Evolutionary conservation across 2,329 filamentous ascomycete species (phyloP), one percentile per base, ranked within the genome.

Genomic region (Fusarium torreyae): DNA sequence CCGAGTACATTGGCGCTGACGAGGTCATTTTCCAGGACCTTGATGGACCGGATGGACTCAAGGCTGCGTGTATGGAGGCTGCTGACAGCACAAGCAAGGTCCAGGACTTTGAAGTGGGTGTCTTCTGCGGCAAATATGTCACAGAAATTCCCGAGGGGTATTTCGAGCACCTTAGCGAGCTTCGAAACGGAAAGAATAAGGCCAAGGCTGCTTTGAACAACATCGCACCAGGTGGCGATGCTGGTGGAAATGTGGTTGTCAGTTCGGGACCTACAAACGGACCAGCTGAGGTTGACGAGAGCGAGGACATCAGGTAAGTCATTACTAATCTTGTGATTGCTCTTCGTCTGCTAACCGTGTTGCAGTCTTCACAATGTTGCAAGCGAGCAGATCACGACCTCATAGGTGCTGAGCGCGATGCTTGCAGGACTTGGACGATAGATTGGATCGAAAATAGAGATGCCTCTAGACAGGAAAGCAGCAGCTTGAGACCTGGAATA

Each of bases 51-150:
- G 63, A 67, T 28, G 64, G 97, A 74, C 84, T 98, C n/a, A 91
- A 92, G 76, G 88, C 86, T 31, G 89, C 94, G 1, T 98, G 94
- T 76, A 86, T 89, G 3, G 90, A 94, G 70, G 87, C 93, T 6
- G 90, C 89, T 64, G 86, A 89, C 51, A 82, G 86, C 57, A 81
- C 87, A 64, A 81, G 83, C 34, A 77, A 80, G 36, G 77, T 87
- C 73, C 84, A 84, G 10, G 84, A 91, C 57, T 98, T 98, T 71
- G 95, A 98, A 77, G 90, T 97, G 4, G 94, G 95, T 55, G 94
- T 98, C 10, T 98, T 98, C 82, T 94, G 90, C 76, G 95, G 95
- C 45, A 89, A 90, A 68, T 98, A 98, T 79, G 86, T 93, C 65
- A 98, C 95, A 0, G 89, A 89, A 0, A 92, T 98, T 3, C 88